Base-by-base conservation (phyloP, 768 basidiomycete species). In the Rhodotorula graminis region DNA sequence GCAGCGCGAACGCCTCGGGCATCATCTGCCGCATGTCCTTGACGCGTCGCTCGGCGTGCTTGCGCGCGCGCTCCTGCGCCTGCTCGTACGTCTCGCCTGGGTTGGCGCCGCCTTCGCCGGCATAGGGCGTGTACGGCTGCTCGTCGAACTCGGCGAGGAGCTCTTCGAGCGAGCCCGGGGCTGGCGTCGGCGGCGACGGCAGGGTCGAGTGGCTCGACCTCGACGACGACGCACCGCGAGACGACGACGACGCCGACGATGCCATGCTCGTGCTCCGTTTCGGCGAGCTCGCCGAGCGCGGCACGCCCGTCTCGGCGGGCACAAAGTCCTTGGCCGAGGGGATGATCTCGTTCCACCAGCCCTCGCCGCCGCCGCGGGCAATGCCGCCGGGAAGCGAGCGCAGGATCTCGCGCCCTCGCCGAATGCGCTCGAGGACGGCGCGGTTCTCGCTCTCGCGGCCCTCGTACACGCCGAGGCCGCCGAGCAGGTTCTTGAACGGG, bases 261-360 rank as follows among this genome's bases (percentile, higher is more conserved):
- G 40, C 25, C 55, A 9, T 31, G 53, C n/a, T n/a, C n/a, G 53
- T 11, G 44, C 44, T 46, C 44, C 44, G 44, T 14, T 12, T 6
- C 44, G 44, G 11, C 5, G 12, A 11, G 55, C 55, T 56, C n/a
- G 29, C 31, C 56, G 56, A 57, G 11, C 29, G 27, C 53, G 53
- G 21, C 9, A 53, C 29, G 58, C 16, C 49, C 0, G 37, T 33
- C 12, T 10, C 11, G 15, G 33, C 25, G 3, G 62, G 50, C 2
- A 37, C 16, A 31, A 27, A 42, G 29, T 12, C 33, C 3, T 33
- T n/a, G 29, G 56, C 52, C 3, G 21, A 44, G 37, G 58, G 50
- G 67, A 52, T 27, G 60, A 75, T 68, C 7, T 69, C 71, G 46
- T 67, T 50, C 60, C 64, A 76, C 74, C 74, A 76, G 0, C 46